Conservation (phyloP, 345 rosid species). For the Melastoma malabathricum region DNA sequence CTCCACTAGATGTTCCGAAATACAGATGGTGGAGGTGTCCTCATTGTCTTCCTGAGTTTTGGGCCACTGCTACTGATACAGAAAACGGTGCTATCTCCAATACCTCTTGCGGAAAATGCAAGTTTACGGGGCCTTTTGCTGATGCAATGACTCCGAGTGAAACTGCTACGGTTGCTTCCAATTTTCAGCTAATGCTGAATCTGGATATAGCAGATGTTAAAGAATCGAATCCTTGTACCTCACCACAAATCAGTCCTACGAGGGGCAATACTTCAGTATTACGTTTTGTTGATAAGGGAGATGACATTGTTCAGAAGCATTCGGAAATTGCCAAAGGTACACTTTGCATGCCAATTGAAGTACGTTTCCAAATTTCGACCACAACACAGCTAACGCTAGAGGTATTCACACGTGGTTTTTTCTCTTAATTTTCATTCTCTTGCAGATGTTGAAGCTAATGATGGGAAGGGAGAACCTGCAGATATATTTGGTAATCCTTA, state of each 20-base stretch:
- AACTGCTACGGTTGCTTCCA: slow-evolving; percentile 4
- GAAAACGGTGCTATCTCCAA: slow-evolving; percentile 3
- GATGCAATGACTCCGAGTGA: slow-evolving; percentile 7
- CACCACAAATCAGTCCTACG: background rate
- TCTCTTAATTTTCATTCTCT: background rate
- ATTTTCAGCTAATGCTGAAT: slow-evolving; percentile 1
- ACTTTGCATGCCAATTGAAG: too few species aligned
- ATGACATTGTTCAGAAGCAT: background rate
- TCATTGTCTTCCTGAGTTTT: slow-evolving; percentile 6
- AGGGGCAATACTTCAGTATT: background rate
- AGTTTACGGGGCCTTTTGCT: slow-evolving; percentile 6
- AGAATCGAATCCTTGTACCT: background rate
- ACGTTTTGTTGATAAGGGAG: slow-evolving; percentile 2
- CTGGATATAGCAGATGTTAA: slow-evolving; percentile 6
- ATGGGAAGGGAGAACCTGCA: slow-evolving; percentile 17
- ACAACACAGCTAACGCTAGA: background rate
- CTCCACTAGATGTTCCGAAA: slow-evolving; percentile 12
- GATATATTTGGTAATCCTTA: slow-evolving; percentile 24
- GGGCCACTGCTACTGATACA: background rate
- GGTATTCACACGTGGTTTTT: background rate
- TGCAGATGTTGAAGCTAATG: slow-evolving; percentile 13
- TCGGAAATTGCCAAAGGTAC: too few species aligned
- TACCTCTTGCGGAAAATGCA: slow-evolving; percentile 2
- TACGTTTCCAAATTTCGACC: background rate
- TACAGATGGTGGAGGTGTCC: slow-evolving; percentile 15